These are phyloP conservation scores for Tuber calosporum DNA, from an alignment of 495 filamentous ascomycete genomes.

Conservation along the genomic window DNA sequence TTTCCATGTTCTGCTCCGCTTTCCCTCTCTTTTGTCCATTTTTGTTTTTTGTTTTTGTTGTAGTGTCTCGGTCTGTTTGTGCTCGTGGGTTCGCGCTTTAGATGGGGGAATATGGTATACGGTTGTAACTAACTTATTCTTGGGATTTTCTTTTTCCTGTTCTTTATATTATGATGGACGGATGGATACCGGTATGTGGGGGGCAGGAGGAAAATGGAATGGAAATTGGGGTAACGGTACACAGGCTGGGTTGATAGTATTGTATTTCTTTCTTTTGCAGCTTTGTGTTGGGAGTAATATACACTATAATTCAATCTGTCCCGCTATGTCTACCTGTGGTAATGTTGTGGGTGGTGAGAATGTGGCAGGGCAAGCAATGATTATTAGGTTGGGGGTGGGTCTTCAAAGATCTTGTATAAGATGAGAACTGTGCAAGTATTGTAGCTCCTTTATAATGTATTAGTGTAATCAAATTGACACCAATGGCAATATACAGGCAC, in stretches of 20 bases:
- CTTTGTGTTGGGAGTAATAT: neutral
- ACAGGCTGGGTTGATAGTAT: neutral
- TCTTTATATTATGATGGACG: neutral
- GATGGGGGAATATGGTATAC: neutral
- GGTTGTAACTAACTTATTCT: neutral
- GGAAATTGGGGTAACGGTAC: neutral
- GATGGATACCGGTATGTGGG: neutral
- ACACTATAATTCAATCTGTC: neutral
- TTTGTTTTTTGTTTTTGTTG: conserved; percentile 5
- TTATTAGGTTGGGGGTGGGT: too few species aligned
- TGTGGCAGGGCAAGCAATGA: too few species aligned
- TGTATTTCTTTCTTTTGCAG: conserved; percentile 1
- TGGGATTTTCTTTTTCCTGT: conserved; percentile 8
- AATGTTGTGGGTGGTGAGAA: too few species aligned
- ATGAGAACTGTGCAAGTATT: too few species aligned
- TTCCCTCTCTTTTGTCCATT: neutral
- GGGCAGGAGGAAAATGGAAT: neutral
- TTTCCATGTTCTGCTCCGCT: neutral
- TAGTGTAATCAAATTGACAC: too few species aligned
- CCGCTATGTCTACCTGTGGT: too few species aligned
- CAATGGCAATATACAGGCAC: too few species aligned
- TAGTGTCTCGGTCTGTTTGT: neutral
- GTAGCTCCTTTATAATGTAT: too few species aligned
- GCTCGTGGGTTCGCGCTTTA: neutral
- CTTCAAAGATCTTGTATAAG: too few species aligned